phyloP scores from a whole-genome alignment of 1,284 basidiomycete species.

The Anthracocystis panici-leucophaei region DNA sequence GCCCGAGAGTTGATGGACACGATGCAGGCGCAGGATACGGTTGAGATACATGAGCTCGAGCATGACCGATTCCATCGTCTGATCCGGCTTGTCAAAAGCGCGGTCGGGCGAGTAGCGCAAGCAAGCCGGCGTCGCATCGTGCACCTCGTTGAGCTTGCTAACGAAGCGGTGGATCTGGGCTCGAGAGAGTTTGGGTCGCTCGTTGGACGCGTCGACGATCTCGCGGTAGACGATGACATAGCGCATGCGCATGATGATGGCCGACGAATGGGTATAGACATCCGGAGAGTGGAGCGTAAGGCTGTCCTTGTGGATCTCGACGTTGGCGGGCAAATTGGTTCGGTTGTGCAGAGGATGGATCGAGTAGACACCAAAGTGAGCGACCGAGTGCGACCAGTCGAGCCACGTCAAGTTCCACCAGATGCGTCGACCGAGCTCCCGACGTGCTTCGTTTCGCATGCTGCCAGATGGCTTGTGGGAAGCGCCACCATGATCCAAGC shows the following conservation, averaged over 20 bases:
- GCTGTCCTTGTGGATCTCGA: conserved; percentile 57
- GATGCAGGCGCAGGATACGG: conserved; percentile 64
- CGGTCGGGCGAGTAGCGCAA: conserved; percentile 58
- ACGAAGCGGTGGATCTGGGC: conserved; percentile 46
- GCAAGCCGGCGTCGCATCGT: conserved; percentile 55
- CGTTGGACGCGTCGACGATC: conserved; percentile 45
- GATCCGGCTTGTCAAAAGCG: conserved; percentile 47
- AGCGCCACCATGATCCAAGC: conserved; percentile 37
- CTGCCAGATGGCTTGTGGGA: conserved; percentile 15
- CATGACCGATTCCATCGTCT: conserved; percentile 60
- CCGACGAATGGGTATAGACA: conserved; percentile 53
- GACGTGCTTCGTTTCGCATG: conserved; percentile 50
- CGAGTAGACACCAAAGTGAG: conserved; percentile 63
- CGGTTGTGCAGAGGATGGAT: conserved; percentile 61
- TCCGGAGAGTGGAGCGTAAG: conserved; percentile 39
- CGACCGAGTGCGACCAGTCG: conserved; percentile 62
- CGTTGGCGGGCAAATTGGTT: conserved; percentile 58
- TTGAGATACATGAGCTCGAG: conserved; percentile 65
- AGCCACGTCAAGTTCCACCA: conserved; percentile 66
- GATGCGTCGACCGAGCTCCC: conserved; percentile 62
- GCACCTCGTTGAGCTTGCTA: conserved; percentile 54
- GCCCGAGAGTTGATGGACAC: conserved; percentile 60
- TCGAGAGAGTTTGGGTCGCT: conserved; percentile 25
- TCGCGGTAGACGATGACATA: conserved; percentile 52
- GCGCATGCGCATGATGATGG: conserved; percentile 45